A percentile compares a stretch with the other conserved stretches of the same genome.
Conservation (phyloP, 805 yeast genomes). For the Ogataea pini region DNA sequence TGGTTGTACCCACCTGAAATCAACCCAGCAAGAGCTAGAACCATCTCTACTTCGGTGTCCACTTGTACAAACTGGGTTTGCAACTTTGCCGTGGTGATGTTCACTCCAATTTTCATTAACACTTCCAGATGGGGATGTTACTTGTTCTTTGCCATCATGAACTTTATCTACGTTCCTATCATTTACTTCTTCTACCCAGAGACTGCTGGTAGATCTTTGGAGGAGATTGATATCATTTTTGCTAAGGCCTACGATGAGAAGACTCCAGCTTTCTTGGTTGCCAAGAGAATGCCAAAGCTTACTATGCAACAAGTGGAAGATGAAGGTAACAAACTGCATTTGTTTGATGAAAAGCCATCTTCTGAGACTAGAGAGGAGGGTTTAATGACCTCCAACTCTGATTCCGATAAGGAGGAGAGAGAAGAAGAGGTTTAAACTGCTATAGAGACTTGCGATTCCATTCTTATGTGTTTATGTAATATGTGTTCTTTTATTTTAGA, state of each 20-base stretch:
- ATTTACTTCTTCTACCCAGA: conserved; percentile 74
- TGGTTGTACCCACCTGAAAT: conserved; percentile 73
- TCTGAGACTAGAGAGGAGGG: conserved; percentile 15
- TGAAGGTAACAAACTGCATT: conserved; percentile 59
- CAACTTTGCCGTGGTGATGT: conserved; percentile 69
- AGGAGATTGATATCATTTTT: conserved; percentile 70
- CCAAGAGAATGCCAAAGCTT: conserved; percentile 60
- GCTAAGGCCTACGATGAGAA: conserved; percentile 61
- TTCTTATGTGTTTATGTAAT: conserved; percentile 1
- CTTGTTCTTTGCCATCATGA: conserved; percentile 65
- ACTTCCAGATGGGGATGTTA: conserved; percentile 64
- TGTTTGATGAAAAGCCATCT: conserved; percentile 30
- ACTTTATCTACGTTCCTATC: conserved; percentile 60
- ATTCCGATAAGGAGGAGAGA: conserved; percentile 3
- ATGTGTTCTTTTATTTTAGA: background rate
- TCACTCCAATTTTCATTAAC: conserved; percentile 58
- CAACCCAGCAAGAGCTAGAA: conserved; percentile 66
- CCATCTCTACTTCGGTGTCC: conserved; percentile 61
- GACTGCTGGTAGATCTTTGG: conserved; percentile 73
- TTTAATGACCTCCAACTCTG: conserved; percentile 3
- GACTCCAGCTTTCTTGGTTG: conserved; percentile 62
- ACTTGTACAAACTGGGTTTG: conserved; percentile 71
- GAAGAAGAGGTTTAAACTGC: conserved; percentile 3
- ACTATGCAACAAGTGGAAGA: conserved; percentile 57
- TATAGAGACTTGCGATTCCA: conserved; percentile 1